phyloP scores from a whole-genome alignment of 345 rosid species.

The Eucalyptus pauciflora region DNA sequence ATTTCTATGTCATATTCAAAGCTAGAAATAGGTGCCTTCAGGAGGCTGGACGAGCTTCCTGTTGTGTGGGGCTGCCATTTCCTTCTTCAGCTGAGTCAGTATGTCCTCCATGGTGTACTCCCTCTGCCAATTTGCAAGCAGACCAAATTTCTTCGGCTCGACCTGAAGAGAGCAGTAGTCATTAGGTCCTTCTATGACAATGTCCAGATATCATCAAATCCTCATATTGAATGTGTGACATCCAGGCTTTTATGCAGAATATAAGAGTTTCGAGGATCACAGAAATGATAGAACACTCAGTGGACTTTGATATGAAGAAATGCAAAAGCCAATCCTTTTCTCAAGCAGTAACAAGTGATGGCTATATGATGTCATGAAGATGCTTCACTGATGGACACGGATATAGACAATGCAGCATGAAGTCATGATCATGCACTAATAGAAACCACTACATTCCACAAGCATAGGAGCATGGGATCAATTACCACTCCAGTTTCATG shows the following conservation, averaged over 20 bases:
- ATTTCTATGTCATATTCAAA: slow-evolving; percentile 1
- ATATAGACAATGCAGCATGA: neutral
- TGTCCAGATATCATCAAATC: neutral
- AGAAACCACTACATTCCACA: neutral
- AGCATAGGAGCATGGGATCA: neutral
- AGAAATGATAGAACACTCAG: neutral
- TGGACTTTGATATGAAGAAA: neutral
- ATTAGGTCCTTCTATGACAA: neutral
- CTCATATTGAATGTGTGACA: neutral
- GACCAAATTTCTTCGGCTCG: slow-evolving; percentile 61
- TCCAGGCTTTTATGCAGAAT: neutral
- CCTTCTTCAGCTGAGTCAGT: slow-evolving; percentile 65
- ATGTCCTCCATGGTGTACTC: slow-evolving; percentile 77
- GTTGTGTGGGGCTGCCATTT: slow-evolving; percentile 64
- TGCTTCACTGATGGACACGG: neutral
- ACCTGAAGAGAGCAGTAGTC: slow-evolving; percentile 24
- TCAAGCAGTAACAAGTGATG: neutral
- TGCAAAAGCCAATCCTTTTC: neutral
- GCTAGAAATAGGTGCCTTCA: slow-evolving; percentile 78
- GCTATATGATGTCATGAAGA: neutral
- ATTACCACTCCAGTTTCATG: slow-evolving; percentile 96
- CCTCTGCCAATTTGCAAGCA: slow-evolving; percentile 69
- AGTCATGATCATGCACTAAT: neutral
- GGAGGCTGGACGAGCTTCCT: slow-evolving; percentile 82
- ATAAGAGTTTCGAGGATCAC: neutral